Conservation (phyloP, 2,329 filamentous ascomycete species). For the Diplodia sapinea region DNA sequence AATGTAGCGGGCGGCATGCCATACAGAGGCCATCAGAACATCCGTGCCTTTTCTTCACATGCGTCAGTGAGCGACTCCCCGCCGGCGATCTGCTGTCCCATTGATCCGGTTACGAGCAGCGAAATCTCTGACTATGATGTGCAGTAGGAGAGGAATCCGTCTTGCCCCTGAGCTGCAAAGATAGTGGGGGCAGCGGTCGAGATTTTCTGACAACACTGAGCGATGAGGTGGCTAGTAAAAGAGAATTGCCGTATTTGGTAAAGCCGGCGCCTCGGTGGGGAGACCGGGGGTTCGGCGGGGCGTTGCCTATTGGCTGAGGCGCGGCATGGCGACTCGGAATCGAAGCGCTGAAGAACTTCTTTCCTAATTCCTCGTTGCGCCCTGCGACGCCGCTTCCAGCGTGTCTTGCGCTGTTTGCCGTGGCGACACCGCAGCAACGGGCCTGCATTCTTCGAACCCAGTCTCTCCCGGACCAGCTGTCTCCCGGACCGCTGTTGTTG, state of each 20-base stretch:
- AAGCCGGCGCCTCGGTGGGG: constrained; percentile 15
- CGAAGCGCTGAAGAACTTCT: background rate
- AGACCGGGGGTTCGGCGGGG: background rate
- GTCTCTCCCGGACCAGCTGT: background rate
- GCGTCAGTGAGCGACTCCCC: background rate
- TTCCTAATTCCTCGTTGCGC: background rate
- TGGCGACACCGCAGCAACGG: constrained; percentile 11
- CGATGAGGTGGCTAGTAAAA: background rate
- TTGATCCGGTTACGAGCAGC: background rate
- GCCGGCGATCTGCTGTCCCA: background rate
- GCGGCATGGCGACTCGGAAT: background rate
- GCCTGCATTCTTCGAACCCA: background rate
- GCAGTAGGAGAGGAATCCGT: background rate
- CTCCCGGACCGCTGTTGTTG: background rate
- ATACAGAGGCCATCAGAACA: background rate
- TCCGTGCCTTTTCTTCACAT: background rate
- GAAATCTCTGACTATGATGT: background rate
- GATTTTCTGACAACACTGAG: background rate
- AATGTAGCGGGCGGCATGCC: background rate
- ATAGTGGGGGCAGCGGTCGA: background rate
- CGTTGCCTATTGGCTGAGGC: background rate
- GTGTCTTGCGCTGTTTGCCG: background rate
- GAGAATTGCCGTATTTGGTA: constrained; percentile 16
- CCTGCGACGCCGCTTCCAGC: no score
- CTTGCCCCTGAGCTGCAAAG: background rate